Conservation (phyloP, 768 basidiomycete genomes). For the Termitomyces sp. region DNA sequence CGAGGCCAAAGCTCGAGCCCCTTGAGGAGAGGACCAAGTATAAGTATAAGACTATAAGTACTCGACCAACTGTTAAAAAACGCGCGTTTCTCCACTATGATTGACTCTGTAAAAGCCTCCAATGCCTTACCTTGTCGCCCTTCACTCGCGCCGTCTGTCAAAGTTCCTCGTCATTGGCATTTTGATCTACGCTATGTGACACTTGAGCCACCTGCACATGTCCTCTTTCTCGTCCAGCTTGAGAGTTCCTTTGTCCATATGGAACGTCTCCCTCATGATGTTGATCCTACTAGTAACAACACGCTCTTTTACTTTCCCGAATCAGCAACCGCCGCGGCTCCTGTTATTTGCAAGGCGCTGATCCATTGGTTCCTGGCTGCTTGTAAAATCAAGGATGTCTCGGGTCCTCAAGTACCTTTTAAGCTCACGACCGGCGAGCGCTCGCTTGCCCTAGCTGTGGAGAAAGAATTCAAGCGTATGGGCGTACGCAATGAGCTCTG, state of each 20-base stretch:
- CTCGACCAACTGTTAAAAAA: neutral
- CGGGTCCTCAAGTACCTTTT: constrained; percentile 14
- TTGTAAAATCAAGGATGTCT: neutral
- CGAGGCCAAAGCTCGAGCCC: too few relatives aligned
- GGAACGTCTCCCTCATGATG: constrained; percentile 10
- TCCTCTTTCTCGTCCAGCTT: constrained; percentile 23
- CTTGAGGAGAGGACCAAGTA: too few relatives aligned
- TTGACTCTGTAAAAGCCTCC: constrained; percentile 15
- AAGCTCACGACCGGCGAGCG: constrained; percentile 20
- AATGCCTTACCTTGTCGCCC: constrained; percentile 18
- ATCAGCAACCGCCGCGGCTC: constrained; percentile 21
- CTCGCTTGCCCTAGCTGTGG: constrained; percentile 17
- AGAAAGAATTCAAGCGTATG: constrained; percentile 20
- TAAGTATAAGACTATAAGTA: too few relatives aligned
- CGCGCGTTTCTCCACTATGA: neutral
- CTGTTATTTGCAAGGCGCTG: constrained; percentile 21
- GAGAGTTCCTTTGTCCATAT: constrained; percentile 18
- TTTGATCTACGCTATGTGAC: constrained; percentile 30
- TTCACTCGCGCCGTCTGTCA: constrained; percentile 13
- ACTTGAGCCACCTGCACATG: constrained; percentile 25
- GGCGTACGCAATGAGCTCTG: constrained; percentile 21
- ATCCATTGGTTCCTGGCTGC: constrained; percentile 20
- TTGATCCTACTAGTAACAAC: neutral
- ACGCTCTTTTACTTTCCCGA: constrained; percentile 27
- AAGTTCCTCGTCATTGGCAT: constrained; percentile 24